phyloP scores from a whole-genome alignment of 208 protist genomes.

The Trypanosomatidae sp. region DNA sequence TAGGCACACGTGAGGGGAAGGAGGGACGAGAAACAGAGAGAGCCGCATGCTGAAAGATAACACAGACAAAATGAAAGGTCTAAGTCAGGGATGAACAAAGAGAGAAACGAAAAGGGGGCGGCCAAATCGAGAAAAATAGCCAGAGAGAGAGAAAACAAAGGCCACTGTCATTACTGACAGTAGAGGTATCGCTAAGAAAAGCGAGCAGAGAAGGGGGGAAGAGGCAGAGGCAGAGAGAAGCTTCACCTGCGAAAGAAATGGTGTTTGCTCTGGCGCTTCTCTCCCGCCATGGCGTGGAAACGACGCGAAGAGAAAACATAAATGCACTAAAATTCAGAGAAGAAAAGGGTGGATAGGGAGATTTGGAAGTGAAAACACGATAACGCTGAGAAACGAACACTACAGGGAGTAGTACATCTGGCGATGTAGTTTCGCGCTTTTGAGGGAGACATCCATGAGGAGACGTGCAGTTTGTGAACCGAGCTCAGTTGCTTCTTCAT shows the following conservation, averaged over 20 bases:
- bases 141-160: neutral
- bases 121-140: no score
- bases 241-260: neutral
- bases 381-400: neutral
- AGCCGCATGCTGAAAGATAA: neutral
- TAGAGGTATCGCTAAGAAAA: constrained; percentile 5
- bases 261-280: neutral
- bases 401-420: no score
- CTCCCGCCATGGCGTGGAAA: neutral
- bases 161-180: neutral
- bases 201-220: neutral
- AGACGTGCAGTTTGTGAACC: no score
- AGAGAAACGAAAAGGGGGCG: neutral
- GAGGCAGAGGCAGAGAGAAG: constrained; percentile 10
- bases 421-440: no score
- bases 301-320: no score
- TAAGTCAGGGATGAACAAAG: neutral
- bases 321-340: neutral
- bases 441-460: no score
- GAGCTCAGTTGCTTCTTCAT: constrained; percentile 3
- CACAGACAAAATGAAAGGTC: neutral
- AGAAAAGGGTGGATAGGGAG: constrained; percentile 7
- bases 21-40: constrained; percentile 12
- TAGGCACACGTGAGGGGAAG: neutral
- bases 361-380: neutral